Conservation (phyloP, 495 filamentous ascomycete species). For the Hypoxylon perforatum region DNA sequence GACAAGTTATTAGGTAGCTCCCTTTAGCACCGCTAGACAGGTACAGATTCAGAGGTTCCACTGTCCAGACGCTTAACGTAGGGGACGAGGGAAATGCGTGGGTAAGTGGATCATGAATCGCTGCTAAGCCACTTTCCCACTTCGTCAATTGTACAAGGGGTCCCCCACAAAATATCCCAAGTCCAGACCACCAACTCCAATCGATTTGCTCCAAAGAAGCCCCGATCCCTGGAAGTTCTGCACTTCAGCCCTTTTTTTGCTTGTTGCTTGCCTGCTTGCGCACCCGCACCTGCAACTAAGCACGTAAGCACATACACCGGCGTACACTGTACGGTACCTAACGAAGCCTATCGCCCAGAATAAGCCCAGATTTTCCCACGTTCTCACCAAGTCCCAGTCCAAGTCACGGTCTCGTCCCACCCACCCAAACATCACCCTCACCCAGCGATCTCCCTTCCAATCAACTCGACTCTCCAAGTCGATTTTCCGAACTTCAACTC, state of each 20-base stretch:
- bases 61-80: slow-evolving; percentile 33
- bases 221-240: background rate
- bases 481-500: slow-evolving; percentile 39
- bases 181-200: slow-evolving; percentile 21
- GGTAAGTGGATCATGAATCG: background rate
- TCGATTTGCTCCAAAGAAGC: slow-evolving; percentile 6
- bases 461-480: slow-evolving; percentile 28
- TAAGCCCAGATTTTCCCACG: slow-evolving; percentile 17
- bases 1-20: slow-evolving; percentile 11
- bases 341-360: too few relatives aligned
- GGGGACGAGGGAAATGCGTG: slow-evolving; percentile 16
- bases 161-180: slow-evolving; percentile 8
- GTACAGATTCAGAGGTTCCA: slow-evolving; percentile 25
- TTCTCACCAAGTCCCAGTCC: too few relatives aligned
- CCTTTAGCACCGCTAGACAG: slow-evolving; percentile 22
- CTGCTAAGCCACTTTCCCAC: slow-evolving; percentile 19
- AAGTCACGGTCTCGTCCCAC: slow-evolving; percentile 27
- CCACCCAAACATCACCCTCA: slow-evolving; percentile 34
- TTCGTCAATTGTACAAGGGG: slow-evolving; percentile 10
- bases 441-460: slow-evolving; percentile 32
- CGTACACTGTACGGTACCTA: too few relatives aligned
- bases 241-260: background rate
- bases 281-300: too few relatives aligned
- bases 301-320: too few relatives aligned
- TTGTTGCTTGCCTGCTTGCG: background rate